Base-by-base conservation (phyloP, 2,329 filamentous ascomycete genomes). In the Eutypa lata region DNA sequence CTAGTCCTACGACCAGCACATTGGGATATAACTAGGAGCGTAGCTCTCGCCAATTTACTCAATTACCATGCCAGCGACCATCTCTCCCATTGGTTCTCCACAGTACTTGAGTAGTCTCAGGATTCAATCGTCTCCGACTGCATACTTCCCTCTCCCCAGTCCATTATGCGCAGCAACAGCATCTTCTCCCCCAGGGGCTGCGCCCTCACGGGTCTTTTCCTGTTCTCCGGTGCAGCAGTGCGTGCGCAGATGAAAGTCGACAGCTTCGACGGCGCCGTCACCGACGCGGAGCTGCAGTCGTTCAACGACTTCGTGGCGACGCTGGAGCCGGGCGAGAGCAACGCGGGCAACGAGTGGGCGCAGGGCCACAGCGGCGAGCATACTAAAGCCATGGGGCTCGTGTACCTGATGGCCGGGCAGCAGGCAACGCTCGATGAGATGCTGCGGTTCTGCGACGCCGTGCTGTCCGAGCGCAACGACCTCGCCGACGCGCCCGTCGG, bases 361-460 rank as follows among this genome's bases (percentile, higher is more conserved):
- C 56, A 58, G 13, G 56, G 56, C 14, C 56, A 58, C 14, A 58
- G 56, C 44, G 57, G 56, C 21, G 57, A 60, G 40, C 49, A 58
- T 42, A 55, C 52, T 13, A 60, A 58, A 44, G 53, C 57, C 13
- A 60, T 58, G 52, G 57, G 57, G 13, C 52, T 60, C 16, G 52
- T 57, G 35, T 58, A 57, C 38, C 56, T 57, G 38, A 58, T 60
- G 16, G 50, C 50, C 26, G 56, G 49, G 38, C 53, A 55, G 38
- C 54, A 57, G 33, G 49, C 49, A 19, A 56, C 57, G 3, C 56
- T 60, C 21, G 56, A 60, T 19, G 44, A 53, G 28, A 59, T 60
- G 58, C 50, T 60, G 28, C 53, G 58, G n/a, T 58, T 58, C 48
- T 58, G 58, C 47, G 58, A 60, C 45, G 58, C 58, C n/a, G 56